Percentiles rank a stretch among this genome's conserved stretches.
Conservation (phyloP, 768 basidiomycete species). For the Daedaleopsis nitida region DNA sequence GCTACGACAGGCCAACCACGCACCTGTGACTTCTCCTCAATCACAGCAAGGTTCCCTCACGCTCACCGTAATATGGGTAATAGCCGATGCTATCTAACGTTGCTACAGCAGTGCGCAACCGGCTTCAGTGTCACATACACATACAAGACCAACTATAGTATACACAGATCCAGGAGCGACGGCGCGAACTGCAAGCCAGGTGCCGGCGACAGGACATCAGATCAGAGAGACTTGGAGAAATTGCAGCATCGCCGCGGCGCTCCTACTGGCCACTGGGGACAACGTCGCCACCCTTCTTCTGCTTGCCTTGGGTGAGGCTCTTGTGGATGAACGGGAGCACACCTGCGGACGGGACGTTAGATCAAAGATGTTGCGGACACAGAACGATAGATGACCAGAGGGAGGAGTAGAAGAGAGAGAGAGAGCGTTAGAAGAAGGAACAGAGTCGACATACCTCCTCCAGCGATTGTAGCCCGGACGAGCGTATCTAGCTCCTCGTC, state of each 20-base stretch:
- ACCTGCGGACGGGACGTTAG: conserved; percentile 37
- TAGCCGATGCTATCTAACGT: too few relatives aligned
- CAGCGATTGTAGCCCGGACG: conserved; percentile 92
- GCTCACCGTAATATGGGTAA: too few relatives aligned
- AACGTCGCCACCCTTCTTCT: conserved; percentile 36
- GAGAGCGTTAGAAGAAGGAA: not conserved
- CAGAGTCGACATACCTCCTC: conserved; percentile 44
- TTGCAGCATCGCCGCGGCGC: not conserved
- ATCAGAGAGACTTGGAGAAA: too few relatives aligned
- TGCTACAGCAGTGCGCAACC: too few relatives aligned
- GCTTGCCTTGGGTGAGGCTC: conserved; percentile 56
- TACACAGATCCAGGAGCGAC: not conserved
- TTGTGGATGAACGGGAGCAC: conserved; percentile 90
- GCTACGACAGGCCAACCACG: too few relatives aligned
- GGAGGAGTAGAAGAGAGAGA: not conserved
- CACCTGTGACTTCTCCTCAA: too few relatives aligned
- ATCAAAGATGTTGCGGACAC: not conserved
- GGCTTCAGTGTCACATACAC: too few relatives aligned
- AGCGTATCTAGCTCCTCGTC: conserved; percentile 97
- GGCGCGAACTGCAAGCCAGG: too few relatives aligned
- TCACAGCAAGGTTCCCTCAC: too few relatives aligned
- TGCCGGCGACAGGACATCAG: not conserved
- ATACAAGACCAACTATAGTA: not conserved
- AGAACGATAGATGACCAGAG: not conserved
- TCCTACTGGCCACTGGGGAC: not conserved